Evolutionary conservation across 169 alveolate species (phyloP), one percentile per base, ranked within the genome.

Genomic region (Babesia caballi): DNA sequence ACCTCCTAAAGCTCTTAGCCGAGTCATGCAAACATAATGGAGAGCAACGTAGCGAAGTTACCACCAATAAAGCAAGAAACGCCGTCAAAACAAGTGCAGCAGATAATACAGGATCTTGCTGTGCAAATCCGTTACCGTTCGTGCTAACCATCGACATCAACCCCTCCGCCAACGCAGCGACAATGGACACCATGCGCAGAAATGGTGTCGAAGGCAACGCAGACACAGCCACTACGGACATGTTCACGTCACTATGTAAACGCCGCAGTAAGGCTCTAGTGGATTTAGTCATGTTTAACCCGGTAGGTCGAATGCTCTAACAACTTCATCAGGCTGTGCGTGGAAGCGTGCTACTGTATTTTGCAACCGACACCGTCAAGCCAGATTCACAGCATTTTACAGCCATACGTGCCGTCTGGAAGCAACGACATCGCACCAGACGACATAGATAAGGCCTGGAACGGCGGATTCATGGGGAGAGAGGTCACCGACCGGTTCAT

Each of bases 341-440:
- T n/a, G n/a, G n/a, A n/a, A n/a, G n/a, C n/a, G n/a, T n/a, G n/a
- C n/a, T n/a, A n/a, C n/a, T n/a, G n/a, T n/a, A n/a, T n/a, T n/a
- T n/a, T n/a, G n/a, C n/a, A n/a, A n/a, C n/a, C n/a, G n/a, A n/a
- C n/a, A n/a, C n/a, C n/a, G n/a, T n/a, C n/a, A n/a, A n/a, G n/a
- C n/a, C 54, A 47, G 32, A 47, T 17, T 7, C 12, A 47, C 12
- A 7, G 23, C 17, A 33, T 40, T 1, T 23, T 25, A 17, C 63
- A 69, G 84, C 88, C 88, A 25, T 81, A 81, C 51, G 84, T 81
- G 17, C 84, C 84, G n/a, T 66, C 81, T 21, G 46, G 19, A 1
- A 41, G 25, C 5, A 25, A 9, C 0, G 81, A 57, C 3, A 25
- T 15, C 12, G 25, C 57, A 7, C 17, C 1, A 11, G 42, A 60